Evolutionary conservation across 2,329 filamentous ascomycete genomes (phyloP).

Genomic region (Arthrobotrys megalospora): DNA sequence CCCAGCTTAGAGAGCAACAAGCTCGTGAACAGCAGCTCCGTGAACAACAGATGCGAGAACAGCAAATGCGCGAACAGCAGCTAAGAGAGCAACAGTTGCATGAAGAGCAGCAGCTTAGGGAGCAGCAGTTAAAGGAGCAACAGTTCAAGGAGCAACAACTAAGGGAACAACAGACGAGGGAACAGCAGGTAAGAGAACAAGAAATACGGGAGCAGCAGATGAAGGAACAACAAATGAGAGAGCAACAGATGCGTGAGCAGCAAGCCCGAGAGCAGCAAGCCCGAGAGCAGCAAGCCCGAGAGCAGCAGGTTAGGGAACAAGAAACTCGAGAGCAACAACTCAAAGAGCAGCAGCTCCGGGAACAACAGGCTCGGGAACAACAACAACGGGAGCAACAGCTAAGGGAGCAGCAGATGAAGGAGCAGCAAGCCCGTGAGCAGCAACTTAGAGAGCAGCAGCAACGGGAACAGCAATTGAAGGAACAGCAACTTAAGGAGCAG

Average conservation of each 20-base stretch:
- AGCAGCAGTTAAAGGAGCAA: constrained; percentile 39
- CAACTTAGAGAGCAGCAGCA: constrained; percentile 36
- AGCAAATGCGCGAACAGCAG: constrained; percentile 27
- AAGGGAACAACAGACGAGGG: constrained; percentile 29
- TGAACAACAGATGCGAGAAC: constrained; percentile 10
- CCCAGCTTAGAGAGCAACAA: constrained; percentile 46
- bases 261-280: background rate
- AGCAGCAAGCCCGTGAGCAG: constrained; percentile 43
- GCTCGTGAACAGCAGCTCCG: constrained; percentile 20
- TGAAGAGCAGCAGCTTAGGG: constrained; percentile 23
- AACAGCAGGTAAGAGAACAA: constrained; percentile 27
- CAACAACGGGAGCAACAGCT: constrained; percentile 42
- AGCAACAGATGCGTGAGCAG: constrained; percentile 33
- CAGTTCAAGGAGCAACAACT: constrained; percentile 24
- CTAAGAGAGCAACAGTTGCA: constrained; percentile 25
- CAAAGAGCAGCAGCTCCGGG: constrained; percentile 19
- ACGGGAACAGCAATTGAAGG: constrained; percentile 40
- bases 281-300: constrained; percentile 9
- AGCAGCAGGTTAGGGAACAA: constrained; percentile 25
- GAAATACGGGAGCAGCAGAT: constrained; percentile 37
- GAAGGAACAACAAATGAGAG: constrained; percentile 35
- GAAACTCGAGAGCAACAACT: background rate
- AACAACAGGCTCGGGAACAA: constrained; percentile 21
- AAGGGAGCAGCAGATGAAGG: constrained; percentile 36
- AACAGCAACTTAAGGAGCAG: constrained; percentile 38